Evolutionary conservation across 1,284 basidiomycete genomes (phyloP), one percentile per base, ranked within the genome.

Genomic region (Pseudomicrostroma phylloplanum): DNA sequence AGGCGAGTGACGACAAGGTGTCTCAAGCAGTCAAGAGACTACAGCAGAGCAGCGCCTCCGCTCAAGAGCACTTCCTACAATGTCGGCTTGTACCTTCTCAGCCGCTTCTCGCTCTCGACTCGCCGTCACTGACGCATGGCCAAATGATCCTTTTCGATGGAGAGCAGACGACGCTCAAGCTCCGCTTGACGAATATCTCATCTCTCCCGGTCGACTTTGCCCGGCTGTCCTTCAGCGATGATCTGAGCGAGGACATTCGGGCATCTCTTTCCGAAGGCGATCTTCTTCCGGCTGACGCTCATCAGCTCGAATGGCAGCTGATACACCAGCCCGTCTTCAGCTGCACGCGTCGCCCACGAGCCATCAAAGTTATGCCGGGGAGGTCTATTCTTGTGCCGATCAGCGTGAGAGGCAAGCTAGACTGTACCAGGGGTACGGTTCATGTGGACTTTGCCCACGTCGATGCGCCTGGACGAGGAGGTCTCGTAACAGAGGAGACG

Each of bases 61-160:
- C 57, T 30, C 56, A 40, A 25, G 40, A 30, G 13, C 15, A 55
- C 36, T 67, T 59, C 72, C 75, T 92, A 68, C 85, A 91, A 72
- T 89, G 88, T 74, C 82, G 83, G 40, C 88, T 96, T 17, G 86
- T 93, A 9, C 86, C 89, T 1, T 87, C 91, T 67, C 90, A 92
- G 73, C 94, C 94, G 3, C 79, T 91, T 39, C 81, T 97, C 59
- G 85, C 89, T 60, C 88, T 96, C 73, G 85, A 90, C 65, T 84
- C 90, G 76, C 89, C 88, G n/a, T 90, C 89, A 6, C 82, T 96
- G 17, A 91, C 88, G 0, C 90, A 94, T 73, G 91, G 91, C 1
- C 90, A 91, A 0, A 82, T 96, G 30, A 93, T 94, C 88, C 82
- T 98, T 58, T 94, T 92, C 74, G 86, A 94, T 59, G 94, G 94